phyloP scores from a whole-genome alignment of 176 grass and related monocot species.

The Dendrocalamus sinicus region DNA sequence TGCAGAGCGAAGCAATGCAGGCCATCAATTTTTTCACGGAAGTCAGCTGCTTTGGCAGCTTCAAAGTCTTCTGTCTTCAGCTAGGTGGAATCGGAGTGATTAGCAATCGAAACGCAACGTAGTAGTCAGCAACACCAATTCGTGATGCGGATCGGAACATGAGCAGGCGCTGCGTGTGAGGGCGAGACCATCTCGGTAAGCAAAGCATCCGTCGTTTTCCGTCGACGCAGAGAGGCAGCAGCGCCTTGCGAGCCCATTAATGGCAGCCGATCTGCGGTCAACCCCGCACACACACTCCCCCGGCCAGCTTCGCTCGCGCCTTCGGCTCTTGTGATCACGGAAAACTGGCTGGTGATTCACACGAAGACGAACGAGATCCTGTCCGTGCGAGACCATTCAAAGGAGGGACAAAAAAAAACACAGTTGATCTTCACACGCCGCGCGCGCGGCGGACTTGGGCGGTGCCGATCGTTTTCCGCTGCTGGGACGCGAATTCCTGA shows the following conservation, averaged over 20 bases:
- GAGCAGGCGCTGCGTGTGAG: neutral
- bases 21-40: neutral
- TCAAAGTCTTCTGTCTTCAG: constrained; percentile 27
- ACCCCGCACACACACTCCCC: constrained; percentile 28
- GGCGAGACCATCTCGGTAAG: neutral
- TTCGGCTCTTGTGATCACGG: neutral
- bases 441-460: neutral
- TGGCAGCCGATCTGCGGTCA: constrained; percentile 11
- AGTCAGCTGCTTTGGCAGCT: constrained; percentile 36
- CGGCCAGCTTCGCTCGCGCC: neutral
- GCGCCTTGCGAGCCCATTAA: constrained; percentile 41
- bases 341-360: neutral
- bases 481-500: neutral
- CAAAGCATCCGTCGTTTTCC: constrained; percentile 35
- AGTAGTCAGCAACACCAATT: neutral
- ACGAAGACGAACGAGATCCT: neutral
- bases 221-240: neutral
- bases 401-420: neutral
- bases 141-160: neutral
- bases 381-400: constrained; percentile 33
- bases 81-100: constrained; percentile 17
- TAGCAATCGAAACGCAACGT: neutral
- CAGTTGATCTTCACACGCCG: neutral
- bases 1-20: neutral
- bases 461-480: constrained; percentile 1